These are phyloP conservation scores for Neurospora pannonica DNA, from an alignment of 495 filamentous ascomycete genomes.

Conservation along the genomic window DNA sequence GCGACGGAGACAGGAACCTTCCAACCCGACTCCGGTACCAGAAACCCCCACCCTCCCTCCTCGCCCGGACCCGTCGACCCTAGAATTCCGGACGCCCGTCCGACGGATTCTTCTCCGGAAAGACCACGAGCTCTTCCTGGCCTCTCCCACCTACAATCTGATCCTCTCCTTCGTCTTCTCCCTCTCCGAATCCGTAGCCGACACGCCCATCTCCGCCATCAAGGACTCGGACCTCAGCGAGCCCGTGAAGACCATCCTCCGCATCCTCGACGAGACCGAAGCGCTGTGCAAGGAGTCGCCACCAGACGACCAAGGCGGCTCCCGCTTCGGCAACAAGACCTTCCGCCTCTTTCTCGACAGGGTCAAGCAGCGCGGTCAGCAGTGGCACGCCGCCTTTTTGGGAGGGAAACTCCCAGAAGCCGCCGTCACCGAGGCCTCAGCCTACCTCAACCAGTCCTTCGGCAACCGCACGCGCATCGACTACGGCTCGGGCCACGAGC, in stretches of 20 bases:
- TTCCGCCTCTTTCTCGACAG: constrained; percentile 80
- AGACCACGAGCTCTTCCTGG: constrained; percentile 75
- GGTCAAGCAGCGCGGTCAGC: constrained; percentile 41
- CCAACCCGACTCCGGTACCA: constrained; percentile 56
- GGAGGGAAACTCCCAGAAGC: constrained; percentile 17
- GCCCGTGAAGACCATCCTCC: constrained; percentile 53
- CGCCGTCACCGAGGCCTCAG: constrained; percentile 59
- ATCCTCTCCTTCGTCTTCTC: constrained; percentile 76
- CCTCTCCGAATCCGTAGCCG: constrained; percentile 73
- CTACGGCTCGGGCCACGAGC: constrained; percentile 93
- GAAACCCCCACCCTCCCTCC: constrained; percentile 62
- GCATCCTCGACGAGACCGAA: constrained; percentile 59
- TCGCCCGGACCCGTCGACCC: constrained; percentile 52
- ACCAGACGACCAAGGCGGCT: constrained; percentile 73
- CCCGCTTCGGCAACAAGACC: constrained; percentile 86
- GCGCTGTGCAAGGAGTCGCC: constrained; percentile 56
- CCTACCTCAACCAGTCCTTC: constrained; percentile 75
- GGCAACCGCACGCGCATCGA: constrained; percentile 86
- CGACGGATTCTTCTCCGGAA: constrained; percentile 69
- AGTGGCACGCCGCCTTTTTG: constrained; percentile 51
- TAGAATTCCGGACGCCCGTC: constrained; percentile 55
- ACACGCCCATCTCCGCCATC: constrained; percentile 61
- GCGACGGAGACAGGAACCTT: constrained; percentile 40
- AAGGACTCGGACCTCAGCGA: constrained; percentile 44
- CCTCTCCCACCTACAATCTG: constrained; percentile 68